A percentile compares a stretch with the other conserved stretches of the same genome.
These are phyloP conservation scores for Lasiodiplodia sp. DNA, from an alignment of 2,329 filamentous ascomycete genomes.

Conservation along the genomic window DNA sequence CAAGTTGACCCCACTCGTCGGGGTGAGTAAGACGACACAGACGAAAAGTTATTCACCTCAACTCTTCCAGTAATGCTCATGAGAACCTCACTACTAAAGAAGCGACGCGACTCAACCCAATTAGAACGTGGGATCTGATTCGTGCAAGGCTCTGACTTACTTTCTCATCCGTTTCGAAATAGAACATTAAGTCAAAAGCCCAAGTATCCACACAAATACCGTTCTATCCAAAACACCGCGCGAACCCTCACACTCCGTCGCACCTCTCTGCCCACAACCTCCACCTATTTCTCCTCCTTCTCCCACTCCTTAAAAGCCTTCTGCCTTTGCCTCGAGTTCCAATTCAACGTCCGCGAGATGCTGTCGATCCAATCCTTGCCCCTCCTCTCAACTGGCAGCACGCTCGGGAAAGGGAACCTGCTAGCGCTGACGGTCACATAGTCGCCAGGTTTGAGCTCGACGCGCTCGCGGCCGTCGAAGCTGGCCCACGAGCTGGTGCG, in stretches of 20 bases:
- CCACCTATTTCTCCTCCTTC: not conserved
- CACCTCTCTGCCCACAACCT: not conserved
- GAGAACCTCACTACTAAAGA: not conserved
- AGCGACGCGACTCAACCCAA: not conserved
- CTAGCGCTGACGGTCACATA: conserved; percentile 86
- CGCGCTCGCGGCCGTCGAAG: conserved; percentile 87
- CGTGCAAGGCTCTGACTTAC: not conserved
- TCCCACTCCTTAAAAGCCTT: conserved; percentile 63
- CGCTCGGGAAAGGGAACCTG: conserved; percentile 79
- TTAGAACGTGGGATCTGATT: not conserved
- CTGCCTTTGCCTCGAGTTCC: conserved; percentile 82
- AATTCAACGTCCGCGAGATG: conserved; percentile 79
- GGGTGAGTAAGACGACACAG: no score
- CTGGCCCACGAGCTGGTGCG: conserved; percentile 94
- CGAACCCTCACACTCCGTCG: not conserved
- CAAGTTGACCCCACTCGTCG: no score
- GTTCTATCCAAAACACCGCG: not conserved
- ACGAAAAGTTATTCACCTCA: no score
- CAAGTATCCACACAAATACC: not conserved
- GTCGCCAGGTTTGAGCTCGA: conserved; percentile 80
- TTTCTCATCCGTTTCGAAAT: not conserved
- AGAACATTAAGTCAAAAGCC: not conserved
- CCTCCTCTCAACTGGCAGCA: conserved; percentile 72
- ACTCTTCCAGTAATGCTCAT: no score
- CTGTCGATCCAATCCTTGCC: conserved; percentile 85